Base-by-base conservation (phyloP, 331 rosid species). In the Erythrophleum ivorense region DNA sequence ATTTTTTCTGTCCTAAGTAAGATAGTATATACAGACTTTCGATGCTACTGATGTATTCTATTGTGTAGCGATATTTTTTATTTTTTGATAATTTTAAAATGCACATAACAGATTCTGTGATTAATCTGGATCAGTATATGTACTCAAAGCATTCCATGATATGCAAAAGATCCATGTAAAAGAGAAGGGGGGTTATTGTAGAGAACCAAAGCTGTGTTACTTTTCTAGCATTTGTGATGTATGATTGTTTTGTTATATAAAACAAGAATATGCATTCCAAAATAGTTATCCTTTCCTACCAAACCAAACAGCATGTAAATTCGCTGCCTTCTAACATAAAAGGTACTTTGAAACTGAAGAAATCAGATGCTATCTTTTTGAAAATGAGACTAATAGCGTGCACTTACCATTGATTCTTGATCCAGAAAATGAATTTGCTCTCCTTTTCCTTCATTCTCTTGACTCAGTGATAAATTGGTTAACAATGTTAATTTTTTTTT, bases 31-130 rank as follows among this genome's bases (percentile, higher is more conserved):
- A 54, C 9, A 2, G 59, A 53, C 21, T 19, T 57, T 21, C 21
- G 5, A 19, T 58, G 13, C 14, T 6, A n/a, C 9, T 21, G 64
- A 19, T 58, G 64, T 21, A 7, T 5, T 36, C 5, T 58, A 49
- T 45, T 55, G 4, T 29, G 19, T 10, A 24, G n/a, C 41, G 40
- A 46, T 50, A 40, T 59, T 11, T 24, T 24, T 24, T n/a, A n/a
- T n/a, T n/a, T 80, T 19, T 52, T 52, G 13, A 18, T 14, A 21
- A 77, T 24, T 83, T 70, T n/a, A 76, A 49, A 50, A 16, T 75
- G 52, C 31, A 54, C 49, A 40, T 18, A 75, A 73, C 21, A 53
- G 29, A 71, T 75, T 41, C 53, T 34, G 40, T 65, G 11, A 21
- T 31, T 40, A 50, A 33, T 65, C 33, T 71, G 79, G 43, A 62